Percentiles rank a stretch among this genome's conserved stretches.
Evolutionary conservation across 768 basidiomycete species (phyloP).

Genomic region (Melanogaster broomeanus): DNA sequence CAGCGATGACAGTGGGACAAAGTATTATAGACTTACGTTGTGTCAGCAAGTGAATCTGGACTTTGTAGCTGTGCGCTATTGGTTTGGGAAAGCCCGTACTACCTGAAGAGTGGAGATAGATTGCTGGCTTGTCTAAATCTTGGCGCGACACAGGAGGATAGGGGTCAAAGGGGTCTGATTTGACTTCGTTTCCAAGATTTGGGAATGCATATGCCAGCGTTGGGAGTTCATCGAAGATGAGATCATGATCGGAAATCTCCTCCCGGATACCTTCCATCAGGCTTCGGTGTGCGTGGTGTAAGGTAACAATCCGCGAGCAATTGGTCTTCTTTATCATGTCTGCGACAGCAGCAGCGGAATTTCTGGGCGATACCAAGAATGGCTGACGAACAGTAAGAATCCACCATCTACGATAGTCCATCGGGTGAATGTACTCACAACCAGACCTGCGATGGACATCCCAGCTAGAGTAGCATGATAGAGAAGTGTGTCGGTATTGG

Average conservation of each 20-base stretch:
- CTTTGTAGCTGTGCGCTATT: constrained; percentile 37
- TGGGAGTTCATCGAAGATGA: constrained; percentile 21
- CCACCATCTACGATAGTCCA: no score
- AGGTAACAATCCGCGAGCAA: constrained; percentile 21
- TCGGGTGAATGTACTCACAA: constrained; percentile 31
- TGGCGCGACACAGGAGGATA: constrained; percentile 17
- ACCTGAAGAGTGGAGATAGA: constrained; percentile 53
- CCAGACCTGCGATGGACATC: constrained; percentile 41
- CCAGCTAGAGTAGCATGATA: constrained; percentile 36
- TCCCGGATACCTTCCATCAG: constrained; percentile 15
- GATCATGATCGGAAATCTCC: no score
- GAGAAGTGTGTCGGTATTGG: constrained; percentile 34
- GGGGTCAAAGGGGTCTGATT: constrained; percentile 13
- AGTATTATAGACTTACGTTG: constrained; percentile 31
- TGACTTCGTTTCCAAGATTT: constrained; percentile 36
- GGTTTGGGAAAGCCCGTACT: constrained; percentile 54
- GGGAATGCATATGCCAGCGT: constrained; percentile 37
- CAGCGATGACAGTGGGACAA: not conserved
- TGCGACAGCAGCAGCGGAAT: constrained; percentile 42
- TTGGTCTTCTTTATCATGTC: constrained; percentile 23
- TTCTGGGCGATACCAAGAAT: constrained; percentile 43
- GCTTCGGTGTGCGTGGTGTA: constrained; percentile 14
- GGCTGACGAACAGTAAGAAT: no score
- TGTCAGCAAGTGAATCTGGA: constrained; percentile 35
- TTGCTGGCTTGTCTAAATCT: constrained; percentile 36